phyloP scores from a whole-genome alignment of 192 early-diverging fungal species.

The Gorgonomyces haynaldii region DNA sequence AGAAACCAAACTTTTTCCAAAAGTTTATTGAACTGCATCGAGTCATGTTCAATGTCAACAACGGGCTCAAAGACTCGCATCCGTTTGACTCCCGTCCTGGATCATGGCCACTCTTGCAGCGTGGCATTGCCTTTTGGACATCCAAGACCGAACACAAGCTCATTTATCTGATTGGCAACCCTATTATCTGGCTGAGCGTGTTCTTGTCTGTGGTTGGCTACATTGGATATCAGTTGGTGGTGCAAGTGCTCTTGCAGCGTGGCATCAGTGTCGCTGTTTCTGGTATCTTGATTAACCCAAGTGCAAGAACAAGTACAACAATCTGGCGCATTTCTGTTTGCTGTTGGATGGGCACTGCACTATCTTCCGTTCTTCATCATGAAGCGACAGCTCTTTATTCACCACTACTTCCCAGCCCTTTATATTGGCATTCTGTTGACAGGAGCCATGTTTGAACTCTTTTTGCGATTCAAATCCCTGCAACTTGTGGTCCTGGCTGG shows the following conservation, averaged over 20 bases:
- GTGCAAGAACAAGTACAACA: too few species aligned
- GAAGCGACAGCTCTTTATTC: conserved; percentile 58
- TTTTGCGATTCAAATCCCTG: too few species aligned
- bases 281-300: conserved; percentile 10
- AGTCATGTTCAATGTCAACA: conserved; percentile 41
- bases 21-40: conserved; percentile 41
- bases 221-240: conserved; percentile 8
- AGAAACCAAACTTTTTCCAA: conserved; percentile 24
- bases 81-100: conserved; percentile 39
- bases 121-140: conserved; percentile 46
- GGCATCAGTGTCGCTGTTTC: conserved; percentile 2
- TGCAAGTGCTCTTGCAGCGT: conserved; percentile 22
- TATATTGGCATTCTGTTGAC: conserved; percentile 74
- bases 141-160: conserved; percentile 20
- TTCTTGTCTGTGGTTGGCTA: conserved; percentile 14
- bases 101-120: conserved; percentile 30
- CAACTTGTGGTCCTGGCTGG: conserved; percentile 6
- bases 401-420: conserved; percentile 90
- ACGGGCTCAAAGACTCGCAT: conserved; percentile 32
- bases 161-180: conserved; percentile 44
- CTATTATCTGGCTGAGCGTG: conserved; percentile 33
- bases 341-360: conserved; percentile 70
- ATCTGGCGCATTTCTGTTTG: conserved; percentile 37
- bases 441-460: conserved; percentile 62
- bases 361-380: conserved; percentile 84